phyloP scores from a whole-genome alignment of 148 eudicot species.

The Vaccinium corymbosum region DNA sequence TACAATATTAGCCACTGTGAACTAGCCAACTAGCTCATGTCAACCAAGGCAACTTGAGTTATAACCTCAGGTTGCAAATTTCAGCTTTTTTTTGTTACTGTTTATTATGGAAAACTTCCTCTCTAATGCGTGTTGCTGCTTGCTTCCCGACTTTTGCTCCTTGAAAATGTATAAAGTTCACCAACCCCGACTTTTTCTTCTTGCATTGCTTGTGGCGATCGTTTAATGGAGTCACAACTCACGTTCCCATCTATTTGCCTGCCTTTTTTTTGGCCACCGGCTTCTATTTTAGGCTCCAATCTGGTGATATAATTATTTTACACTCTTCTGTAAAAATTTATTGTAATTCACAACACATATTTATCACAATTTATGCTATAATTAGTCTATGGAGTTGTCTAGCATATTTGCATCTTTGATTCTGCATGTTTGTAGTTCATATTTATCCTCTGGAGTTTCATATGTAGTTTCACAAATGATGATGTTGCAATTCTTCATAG shows the following conservation, averaged over 20 bases:
- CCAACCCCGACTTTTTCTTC: not conserved
- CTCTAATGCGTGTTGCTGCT: not conserved
- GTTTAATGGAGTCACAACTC: not conserved
- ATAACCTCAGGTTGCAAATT: not conserved
- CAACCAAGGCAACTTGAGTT: not conserved
- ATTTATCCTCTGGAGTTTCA: not conserved
- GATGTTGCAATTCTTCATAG: not conserved
- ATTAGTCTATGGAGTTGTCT: not conserved
- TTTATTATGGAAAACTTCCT: not conserved
- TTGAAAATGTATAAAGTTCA: not conserved
- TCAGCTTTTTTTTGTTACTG: not conserved
- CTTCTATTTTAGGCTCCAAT: not conserved
- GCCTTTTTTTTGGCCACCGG: not conserved
- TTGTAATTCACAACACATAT: not conserved
- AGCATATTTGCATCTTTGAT: not conserved
- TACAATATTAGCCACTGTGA: not conserved
- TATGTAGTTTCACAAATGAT: not conserved
- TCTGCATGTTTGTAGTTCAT: not conserved
- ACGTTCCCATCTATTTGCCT: not conserved
- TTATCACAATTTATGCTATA: not conserved
- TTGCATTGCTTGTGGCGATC: not conserved
- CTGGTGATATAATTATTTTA: not conserved
- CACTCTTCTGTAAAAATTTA: not conserved
- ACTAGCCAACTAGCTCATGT: not conserved
- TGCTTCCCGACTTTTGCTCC: constrained; percentile 3